A percentile compares a stretch with the other conserved stretches of the same genome.
These are phyloP conservation scores for Fonsecaea erecta DNA, from an alignment of 2,329 filamentous ascomycete genomes.

Conservation along the genomic window DNA sequence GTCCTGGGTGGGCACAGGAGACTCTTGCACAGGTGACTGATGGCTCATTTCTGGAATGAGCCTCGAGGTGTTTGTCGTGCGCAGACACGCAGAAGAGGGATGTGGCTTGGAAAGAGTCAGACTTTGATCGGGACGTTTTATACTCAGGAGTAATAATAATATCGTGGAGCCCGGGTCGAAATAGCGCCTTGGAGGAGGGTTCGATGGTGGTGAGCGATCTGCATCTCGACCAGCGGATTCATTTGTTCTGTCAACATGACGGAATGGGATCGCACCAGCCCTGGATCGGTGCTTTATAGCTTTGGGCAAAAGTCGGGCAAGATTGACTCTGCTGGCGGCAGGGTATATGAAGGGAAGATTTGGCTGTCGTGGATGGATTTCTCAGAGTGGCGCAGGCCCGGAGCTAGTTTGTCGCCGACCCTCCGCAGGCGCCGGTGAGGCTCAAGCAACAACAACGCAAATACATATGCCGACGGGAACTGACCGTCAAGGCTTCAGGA, in stretches of 20 bases:
- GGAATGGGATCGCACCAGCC: background rate
- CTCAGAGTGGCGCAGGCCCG: constrained; percentile 3
- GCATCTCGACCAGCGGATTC: constrained; percentile 2
- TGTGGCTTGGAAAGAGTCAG: background rate
- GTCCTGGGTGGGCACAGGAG: constrained; percentile 6
- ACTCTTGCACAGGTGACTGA: background rate
- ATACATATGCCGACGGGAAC: too few species aligned
- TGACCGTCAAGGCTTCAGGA: too few species aligned
- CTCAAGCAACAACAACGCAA: too few species aligned
- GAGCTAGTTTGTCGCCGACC: background rate
- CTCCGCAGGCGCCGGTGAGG: background rate
- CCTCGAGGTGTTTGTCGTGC: background rate
- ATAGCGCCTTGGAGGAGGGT: too few species aligned
- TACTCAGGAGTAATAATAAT: too few species aligned
- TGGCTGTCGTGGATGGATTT: background rate
- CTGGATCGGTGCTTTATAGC: background rate
- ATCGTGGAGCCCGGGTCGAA: too few species aligned
- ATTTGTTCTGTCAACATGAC: constrained; percentile 5
- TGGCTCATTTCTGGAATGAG: background rate
- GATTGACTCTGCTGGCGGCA: background rate
- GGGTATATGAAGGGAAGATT: background rate
- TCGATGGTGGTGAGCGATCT: background rate
- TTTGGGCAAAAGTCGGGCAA: background rate
- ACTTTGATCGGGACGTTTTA: background rate
- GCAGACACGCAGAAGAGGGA: background rate